These are phyloP conservation scores for Olyra latifolia DNA, from an alignment of 176 grass and related monocot genomes.

Conservation along the genomic window DNA sequence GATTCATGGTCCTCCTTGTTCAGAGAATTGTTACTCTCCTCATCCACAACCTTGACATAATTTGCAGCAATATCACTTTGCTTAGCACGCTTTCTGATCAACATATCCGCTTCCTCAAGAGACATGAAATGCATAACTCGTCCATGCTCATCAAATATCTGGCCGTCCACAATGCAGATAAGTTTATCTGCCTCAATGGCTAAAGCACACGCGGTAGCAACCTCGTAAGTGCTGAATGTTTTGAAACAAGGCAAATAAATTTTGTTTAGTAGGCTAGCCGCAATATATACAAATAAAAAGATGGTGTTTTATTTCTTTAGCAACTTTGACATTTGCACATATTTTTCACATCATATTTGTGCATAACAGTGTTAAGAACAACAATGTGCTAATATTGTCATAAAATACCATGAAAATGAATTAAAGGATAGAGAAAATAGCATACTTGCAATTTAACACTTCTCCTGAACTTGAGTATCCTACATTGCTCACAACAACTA, in stretches of 20 bases:
- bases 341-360: conserved; percentile 1
- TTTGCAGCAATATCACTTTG: conserved; percentile 85
- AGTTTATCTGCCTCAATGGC: conserved; percentile 88
- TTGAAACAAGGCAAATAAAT: conserved; percentile 31
- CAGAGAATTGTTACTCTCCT: conserved; percentile 39
- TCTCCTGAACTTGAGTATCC: conserved; percentile 89
- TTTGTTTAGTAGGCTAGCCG: conserved; percentile 34
- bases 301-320: background rate
- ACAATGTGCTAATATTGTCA: background rate
- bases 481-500: conserved; percentile 91
- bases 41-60: conserved; percentile 69
- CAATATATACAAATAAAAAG: background rate
- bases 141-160: conserved; percentile 72
- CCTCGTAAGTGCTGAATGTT: conserved; percentile 83
- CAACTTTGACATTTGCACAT: conserved; percentile 16
- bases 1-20: conserved; percentile 22
- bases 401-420: conserved; percentile 1
- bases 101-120: conserved; percentile 69
- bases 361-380: background rate
- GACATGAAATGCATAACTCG: conserved; percentile 76
- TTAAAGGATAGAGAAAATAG: conserved; percentile 1
- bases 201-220: conserved; percentile 82
- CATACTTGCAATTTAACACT: conserved; percentile 98
- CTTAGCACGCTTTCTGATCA: conserved; percentile 73
- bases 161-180: conserved; percentile 80